Base-by-base conservation (phyloP, 768 basidiomycete genomes). In the Leccinum rimulosum region DNA sequence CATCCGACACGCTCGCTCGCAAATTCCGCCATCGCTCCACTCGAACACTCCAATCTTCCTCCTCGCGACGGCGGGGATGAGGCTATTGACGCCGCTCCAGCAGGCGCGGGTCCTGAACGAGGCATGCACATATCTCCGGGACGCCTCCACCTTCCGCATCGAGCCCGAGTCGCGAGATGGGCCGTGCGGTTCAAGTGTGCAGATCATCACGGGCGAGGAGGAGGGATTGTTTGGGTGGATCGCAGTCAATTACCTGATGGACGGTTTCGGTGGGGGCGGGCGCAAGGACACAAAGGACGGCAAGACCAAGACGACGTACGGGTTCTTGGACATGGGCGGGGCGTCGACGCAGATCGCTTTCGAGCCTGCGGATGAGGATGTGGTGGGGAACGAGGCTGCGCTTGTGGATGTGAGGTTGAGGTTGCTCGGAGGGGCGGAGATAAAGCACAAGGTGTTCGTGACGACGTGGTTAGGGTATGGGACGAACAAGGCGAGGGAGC, bases 161-260 rank as follows among this genome's bases (percentile, higher is more conserved):
- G 90, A 89, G 40, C 76, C 72, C 9, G 80, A 84, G 15, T 87
- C 87, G 12, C 71, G 77, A 5, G 75, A 78, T 38, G 93, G 93
- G 10, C 93, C 92, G 3, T 99, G 96, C 72, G 92, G 92, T n/a
- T 84, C 91, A 51, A 95, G 89, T 66, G 86, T 98, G 2, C 86
- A 89, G 48, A 93, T 98, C 61, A 98, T 98, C 67, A 92, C 93
- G 3, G 97, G 97, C 59, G 95, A 98, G 74, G 97, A 99, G 74
- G 97, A 99, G 70, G 97, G 97, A 0, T 77, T 98, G 47, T 98
- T 95, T 74, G 97, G 97, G 0, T 99, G 97, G 97, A 94, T 99
- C 57, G 95, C 95, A 0, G 94, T 98, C 66, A 99, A 98, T 74
- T 98, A 99, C 73, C 86, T 98, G 52, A 95, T 98, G 93, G 91